Conservation (phyloP, 1,284 basidiomycete species). For the Psilocybe mexicana region DNA sequence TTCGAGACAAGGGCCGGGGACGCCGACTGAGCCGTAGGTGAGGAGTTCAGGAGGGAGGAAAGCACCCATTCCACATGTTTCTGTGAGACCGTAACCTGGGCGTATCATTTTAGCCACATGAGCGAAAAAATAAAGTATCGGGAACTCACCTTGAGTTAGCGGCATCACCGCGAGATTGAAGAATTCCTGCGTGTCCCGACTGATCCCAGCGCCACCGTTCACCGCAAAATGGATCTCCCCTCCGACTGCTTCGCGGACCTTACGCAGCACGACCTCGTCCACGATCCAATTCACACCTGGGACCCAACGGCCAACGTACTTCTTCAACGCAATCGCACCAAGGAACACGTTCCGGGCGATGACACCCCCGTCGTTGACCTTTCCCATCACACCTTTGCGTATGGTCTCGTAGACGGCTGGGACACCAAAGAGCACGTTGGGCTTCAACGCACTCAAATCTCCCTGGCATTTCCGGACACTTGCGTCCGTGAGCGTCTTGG, state of each 20-base stretch:
- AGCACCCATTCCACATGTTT: background rate
- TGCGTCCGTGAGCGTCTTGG: slow-evolving; percentile 92
- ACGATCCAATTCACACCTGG: slow-evolving; percentile 69
- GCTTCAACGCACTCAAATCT: slow-evolving; percentile 81
- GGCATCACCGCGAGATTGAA: slow-evolving; percentile 77
- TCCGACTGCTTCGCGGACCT: slow-evolving; percentile 80
- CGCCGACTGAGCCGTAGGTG: background rate
- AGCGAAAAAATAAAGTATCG: background rate
- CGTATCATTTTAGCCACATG: background rate
- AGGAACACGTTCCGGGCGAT: slow-evolving; percentile 74
- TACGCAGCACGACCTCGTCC: slow-evolving; percentile 74
- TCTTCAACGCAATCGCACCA: slow-evolving; percentile 67
- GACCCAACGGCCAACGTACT: slow-evolving; percentile 42
- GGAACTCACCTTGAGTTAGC: slow-evolving; percentile 74
- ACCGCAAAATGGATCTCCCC: slow-evolving; percentile 78
- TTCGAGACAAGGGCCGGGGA: background rate
- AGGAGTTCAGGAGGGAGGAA: background rate
- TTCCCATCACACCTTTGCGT: slow-evolving; percentile 85
- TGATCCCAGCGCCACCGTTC: slow-evolving; percentile 86
- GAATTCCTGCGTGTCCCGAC: slow-evolving; percentile 88
- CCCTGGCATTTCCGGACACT: slow-evolving; percentile 88
- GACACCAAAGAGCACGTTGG: slow-evolving; percentile 87
- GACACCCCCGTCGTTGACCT: slow-evolving; percentile 66
- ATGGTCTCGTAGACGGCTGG: slow-evolving; percentile 91
- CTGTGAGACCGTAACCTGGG: background rate